Base-by-base conservation (phyloP, 257 asterid genomes). In the Verbena officinalis region DNA sequence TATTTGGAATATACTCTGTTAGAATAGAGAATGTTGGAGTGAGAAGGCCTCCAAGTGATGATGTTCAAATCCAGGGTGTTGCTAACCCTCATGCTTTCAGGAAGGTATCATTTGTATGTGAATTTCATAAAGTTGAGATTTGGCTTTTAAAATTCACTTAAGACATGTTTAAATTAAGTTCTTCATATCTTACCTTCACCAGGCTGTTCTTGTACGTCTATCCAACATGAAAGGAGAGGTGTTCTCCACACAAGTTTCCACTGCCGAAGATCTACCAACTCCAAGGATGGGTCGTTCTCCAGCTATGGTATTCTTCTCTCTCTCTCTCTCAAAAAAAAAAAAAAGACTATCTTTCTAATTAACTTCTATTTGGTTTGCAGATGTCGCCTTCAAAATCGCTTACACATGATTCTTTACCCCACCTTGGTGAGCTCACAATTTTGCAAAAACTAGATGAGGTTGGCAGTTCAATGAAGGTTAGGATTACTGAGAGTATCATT, bases 21-120 rank as follows among this genome's bases (percentile, higher is more conserved):
- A 72, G 90, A 79, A 84, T 88, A 57, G 96, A 84, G 73, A 86
- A 84, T 69, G 72, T 68, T 58, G 96, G 95, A 59, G 84, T 84
- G 62, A 82, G 89, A 73, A 83, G 91, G 82, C 87, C 91, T 23
- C 83, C 90, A 4, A 75, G 85, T 22, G 95, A 88, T 72, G 96
- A 84, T 80, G 82, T 88, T 67, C 80, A 77, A 58, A 84, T 88
- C 77, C 84, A 83, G 56, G 96, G 96, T 15, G 72, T 88, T 69
- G 67, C 73, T 12, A 74, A 88, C 76, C 91, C 92, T 69, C 82
- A 60, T 69, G 90, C 84, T 67, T 86, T 88, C 67, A 77, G 89
- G 77, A 78, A 88, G 95, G 95, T 84, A 67, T 31, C 14, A 16
- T 17, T 36, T 60, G 36, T 61, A 16, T 55, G 65, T 45, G 68